A percentile compares a stretch with the other conserved stretches of the same genome.
phyloP scores from a whole-genome alignment of 1,139 yeast genomes.

The Blastobotrys persicus region DNA sequence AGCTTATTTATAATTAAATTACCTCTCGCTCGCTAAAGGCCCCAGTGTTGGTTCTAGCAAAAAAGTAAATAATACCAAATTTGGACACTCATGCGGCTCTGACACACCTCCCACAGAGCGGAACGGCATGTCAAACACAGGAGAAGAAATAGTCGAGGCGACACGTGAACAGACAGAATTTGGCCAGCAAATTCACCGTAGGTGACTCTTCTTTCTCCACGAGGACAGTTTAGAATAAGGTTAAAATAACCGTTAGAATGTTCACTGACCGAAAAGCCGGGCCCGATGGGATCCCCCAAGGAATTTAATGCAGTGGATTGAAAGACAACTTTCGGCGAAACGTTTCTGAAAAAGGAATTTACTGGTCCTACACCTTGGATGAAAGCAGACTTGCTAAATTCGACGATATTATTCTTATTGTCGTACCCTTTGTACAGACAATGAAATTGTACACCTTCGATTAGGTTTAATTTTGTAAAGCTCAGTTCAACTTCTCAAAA shows the following conservation, averaged over 20 bases:
- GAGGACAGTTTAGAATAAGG: not conserved
- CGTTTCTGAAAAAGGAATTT: not conserved
- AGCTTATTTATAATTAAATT: conserved; percentile 6
- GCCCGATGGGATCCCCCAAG: too few species aligned
- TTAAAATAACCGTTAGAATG: not conserved
- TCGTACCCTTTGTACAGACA: too few species aligned
- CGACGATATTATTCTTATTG: too few species aligned
- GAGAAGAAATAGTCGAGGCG: not conserved
- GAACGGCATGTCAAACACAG: not conserved
- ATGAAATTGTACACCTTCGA: not conserved
- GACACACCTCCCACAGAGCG: not conserved
- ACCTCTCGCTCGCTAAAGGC: not conserved
- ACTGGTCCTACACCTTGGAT: not conserved
- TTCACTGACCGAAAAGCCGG: too few species aligned
- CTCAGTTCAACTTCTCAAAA: not conserved
- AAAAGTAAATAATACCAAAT: conserved; percentile 5
- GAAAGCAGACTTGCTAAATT: too few species aligned
- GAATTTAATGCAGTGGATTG: not conserved
- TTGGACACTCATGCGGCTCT: conserved; percentile 1
- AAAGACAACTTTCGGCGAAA: not conserved
- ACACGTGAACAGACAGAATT: not conserved
- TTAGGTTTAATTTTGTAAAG: not conserved
- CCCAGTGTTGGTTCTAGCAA: not conserved
- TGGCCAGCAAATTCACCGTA: too few species aligned
- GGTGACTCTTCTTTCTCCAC: too few species aligned